phyloP scores from a whole-genome alignment of 805 yeast genomes.

The Grigorovia transvaalensis region DNA sequence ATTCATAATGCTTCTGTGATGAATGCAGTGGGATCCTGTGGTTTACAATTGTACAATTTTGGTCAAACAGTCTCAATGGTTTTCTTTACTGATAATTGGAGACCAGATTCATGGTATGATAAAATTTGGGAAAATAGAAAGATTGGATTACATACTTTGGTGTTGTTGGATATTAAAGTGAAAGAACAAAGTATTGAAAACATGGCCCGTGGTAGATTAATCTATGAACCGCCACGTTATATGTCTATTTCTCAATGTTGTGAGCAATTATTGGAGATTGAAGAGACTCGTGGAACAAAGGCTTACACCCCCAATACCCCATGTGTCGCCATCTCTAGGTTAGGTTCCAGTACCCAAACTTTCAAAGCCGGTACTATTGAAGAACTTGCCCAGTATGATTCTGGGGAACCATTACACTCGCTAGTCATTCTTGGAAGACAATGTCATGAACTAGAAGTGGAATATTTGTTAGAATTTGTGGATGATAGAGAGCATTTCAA shows the following conservation, averaged over 20 bases:
- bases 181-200: slow-evolving; percentile 94
- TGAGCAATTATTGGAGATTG: slow-evolving; percentile 77
- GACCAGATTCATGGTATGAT: slow-evolving; percentile 90
- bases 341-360: slow-evolving; percentile 76
- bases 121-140: slow-evolving; percentile 81
- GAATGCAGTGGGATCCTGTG: slow-evolving; percentile 98
- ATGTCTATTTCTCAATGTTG: slow-evolving; percentile 90
- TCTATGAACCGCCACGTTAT: slow-evolving; percentile 94
- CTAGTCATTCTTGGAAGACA: slow-evolving; percentile 84
- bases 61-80: slow-evolving; percentile 97
- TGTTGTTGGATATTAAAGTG: slow-evolving; percentile 85
- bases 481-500: slow-evolving; percentile 45
- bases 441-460: slow-evolving; percentile 87
- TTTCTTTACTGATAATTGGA: slow-evolving; percentile 91
- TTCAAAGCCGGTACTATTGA: slow-evolving; percentile 78
- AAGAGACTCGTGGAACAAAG: slow-evolving; percentile 59
- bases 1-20: slow-evolving; percentile 94
- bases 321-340: slow-evolving; percentile 83
- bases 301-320: slow-evolving; percentile 86
- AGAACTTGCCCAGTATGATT: slow-evolving; percentile 70
- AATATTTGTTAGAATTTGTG: slow-evolving; percentile 69
- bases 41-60: slow-evolving; percentile 85
- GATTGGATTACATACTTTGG: slow-evolving; percentile 84
- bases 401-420: slow-evolving; percentile 93
- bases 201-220: slow-evolving; percentile 82